A percentile compares a stretch with the other conserved stretches of the same genome.
Evolutionary conservation across 1,139 yeast species (phyloP).

Genomic region (Magnusiomyces suaveolens): DNA sequence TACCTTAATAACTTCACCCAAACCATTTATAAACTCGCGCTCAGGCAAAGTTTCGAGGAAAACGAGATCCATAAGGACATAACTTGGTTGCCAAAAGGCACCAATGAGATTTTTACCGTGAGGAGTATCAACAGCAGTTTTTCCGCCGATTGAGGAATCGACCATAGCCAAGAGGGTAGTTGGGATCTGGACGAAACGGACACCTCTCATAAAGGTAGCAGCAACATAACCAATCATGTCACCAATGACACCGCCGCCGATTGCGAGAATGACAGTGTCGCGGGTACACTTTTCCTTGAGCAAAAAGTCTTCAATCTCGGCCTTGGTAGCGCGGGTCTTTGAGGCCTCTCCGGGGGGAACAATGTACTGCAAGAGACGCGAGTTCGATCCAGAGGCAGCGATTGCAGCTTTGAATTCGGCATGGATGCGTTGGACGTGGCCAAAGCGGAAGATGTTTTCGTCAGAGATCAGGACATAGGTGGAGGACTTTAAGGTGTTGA

Average conservation of each 20-base stretch:
- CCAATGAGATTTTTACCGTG: conserved; percentile 93
- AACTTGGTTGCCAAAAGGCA: conserved; percentile 93
- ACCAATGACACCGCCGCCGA: conserved; percentile 98
- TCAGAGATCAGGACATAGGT: conserved; percentile 91
- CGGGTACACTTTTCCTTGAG: conserved; percentile 85
- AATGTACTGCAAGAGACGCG: conserved; percentile 62
- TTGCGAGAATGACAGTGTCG: conserved; percentile 88
- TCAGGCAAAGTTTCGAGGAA: conserved; percentile 84
- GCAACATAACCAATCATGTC: conserved; percentile 99
- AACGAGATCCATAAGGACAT: conserved; percentile 78
- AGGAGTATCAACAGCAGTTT: conserved; percentile 98
- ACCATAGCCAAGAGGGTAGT: conserved; percentile 94
- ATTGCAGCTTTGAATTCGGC: conserved; percentile 33
- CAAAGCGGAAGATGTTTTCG: conserved; percentile 61
- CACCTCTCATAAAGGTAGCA: conserved; percentile 98
- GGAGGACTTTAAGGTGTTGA: conserved; percentile 60
- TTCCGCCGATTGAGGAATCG: conserved; percentile 96
- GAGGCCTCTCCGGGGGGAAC: conserved; percentile 92
- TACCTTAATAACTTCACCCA: conserved; percentile 89
- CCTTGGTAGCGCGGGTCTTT: conserved; percentile 83
- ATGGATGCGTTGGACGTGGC: conserved; percentile 42
- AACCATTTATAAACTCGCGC: conserved; percentile 93
- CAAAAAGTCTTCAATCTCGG: conserved; percentile 84
- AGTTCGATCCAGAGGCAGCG: conserved; percentile 32
- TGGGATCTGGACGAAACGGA: conserved; percentile 86